phyloP scores from a whole-genome alignment of 305 asterid genomes.

The Fraxinus velutina region DNA sequence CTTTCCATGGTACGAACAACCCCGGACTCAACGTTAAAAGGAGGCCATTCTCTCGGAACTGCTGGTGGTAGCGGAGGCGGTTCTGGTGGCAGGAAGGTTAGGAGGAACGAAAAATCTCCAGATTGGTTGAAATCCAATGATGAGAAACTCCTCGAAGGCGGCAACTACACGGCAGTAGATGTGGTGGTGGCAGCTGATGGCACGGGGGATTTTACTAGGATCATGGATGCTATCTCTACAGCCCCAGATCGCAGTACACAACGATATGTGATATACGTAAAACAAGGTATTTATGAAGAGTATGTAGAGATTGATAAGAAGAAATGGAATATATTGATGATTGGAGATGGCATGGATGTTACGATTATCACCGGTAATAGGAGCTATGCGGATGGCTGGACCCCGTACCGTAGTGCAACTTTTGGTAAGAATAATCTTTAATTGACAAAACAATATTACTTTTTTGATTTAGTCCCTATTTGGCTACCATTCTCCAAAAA shows the following conservation, averaged over 20 bases:
- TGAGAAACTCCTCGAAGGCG: conserved; percentile 46
- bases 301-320: conserved; percentile 50
- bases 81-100: conserved; percentile 29
- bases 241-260: conserved; percentile 42
- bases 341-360: conserved; percentile 67
- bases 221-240: conserved; percentile 47
- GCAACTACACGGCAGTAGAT: conserved; percentile 29
- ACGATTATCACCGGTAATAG: conserved; percentile 62
- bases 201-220: conserved; percentile 47
- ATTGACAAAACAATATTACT: background rate
- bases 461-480: no score
- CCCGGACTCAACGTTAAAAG: conserved; percentile 10
- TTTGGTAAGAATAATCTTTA: conserved; percentile 42
- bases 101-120: conserved; percentile 30
- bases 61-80: conserved; percentile 2
- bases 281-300: conserved; percentile 61
- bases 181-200: conserved; percentile 77
- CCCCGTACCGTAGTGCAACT: conserved; percentile 61
- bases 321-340: conserved; percentile 60
- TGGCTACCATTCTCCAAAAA: no score
- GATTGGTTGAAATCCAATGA: conserved; percentile 47
- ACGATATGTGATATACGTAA: conserved; percentile 53
- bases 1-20: conserved; percentile 49
- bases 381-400: conserved; percentile 50
- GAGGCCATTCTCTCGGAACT: background rate